Base-by-base conservation (phyloP, 2,329 filamentous ascomycete species). In the Cladosporium sp. region DNA sequence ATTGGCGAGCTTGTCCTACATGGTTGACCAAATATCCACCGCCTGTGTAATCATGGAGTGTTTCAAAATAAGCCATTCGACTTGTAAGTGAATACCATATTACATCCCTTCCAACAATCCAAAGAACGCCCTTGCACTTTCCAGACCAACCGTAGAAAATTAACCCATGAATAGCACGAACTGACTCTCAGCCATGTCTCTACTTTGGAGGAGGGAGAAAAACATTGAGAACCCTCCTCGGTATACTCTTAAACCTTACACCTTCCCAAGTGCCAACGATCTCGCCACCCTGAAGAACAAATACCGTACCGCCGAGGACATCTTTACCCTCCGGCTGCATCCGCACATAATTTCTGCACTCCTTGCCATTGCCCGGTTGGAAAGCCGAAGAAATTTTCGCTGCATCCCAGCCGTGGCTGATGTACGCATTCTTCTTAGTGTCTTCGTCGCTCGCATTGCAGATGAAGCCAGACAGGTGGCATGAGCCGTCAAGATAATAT, bases 181-280 rank as follows among this genome's bases (percentile, higher is more conserved):
- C n/a, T n/a, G n/a, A n/a, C n/a, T n/a, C n/a, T 27, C 22, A 27
- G 5, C 22, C 22, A 4, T 27, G 22, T 9, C 9, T 27, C 22
- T 4, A 9, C 48, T 77, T 78, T 40, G 75, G 72, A 2, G 79
- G 80, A 43, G 83, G 82, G 54, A 86, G 69, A 59, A 86, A 75
- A 56, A 82, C 73, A 67, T 83, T 80, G 54, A 85, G 71, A 16
- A 82, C 72, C 59, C 78, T 77, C 57, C 82, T 79, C 29, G 82
- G 81, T 42, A 84, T 82, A 53, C 76, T 73, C 62, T 79, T 62
- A 48, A 66, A 63, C 50, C 54, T 55, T 39, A 65, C 57, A 4
- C 58, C 59, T 52, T 64, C 60, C 57, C 65, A 63, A 9, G 63
- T 55, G 2, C 56, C 60, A 33, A 67, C 62, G 35, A 68, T 60